Evolutionary conservation across 164 flowering plant species (phyloP), one percentile per base, ranked within the genome.

Genomic region (Berberis vulgaris): DNA sequence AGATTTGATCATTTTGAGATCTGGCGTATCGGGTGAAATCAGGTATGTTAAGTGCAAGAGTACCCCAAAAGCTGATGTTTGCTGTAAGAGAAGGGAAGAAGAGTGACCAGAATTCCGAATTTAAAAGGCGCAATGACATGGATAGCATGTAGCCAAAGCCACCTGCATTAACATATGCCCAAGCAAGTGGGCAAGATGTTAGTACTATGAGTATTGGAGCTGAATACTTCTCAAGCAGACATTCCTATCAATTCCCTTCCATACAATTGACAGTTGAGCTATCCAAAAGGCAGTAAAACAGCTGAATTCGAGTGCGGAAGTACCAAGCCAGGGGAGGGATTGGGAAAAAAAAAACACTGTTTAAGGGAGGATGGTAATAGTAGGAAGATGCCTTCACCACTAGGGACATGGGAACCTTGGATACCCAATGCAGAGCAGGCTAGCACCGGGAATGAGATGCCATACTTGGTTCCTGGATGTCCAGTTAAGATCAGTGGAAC

Each of bases 21-120:
- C 77, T 85, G 56, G 97, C 90, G 46, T 77, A 88, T 0, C 98
- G 75, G 7, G 98, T 85, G 75, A 93, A 93, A 71, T 93, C 98
- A 0, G 96, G 92, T 42, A 93, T 93, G 81, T 93, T 93, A 1
- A 88, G 79, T 0, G 98, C 89, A 2, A 93, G 49, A 40, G 96
- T 79, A 0, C 94, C 94, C 97, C 98, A 90, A 62, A 86, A 86
- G 71, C 98, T 86, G 40, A 93, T 83, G 59, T 88, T 87, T 6
- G 98, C 98, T 1, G 98, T 90, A 3, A 93, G 81, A 1, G 98
- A 88, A 62, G 97, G 97, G 66, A 88, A 88, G 61, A 93, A 88
- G 3, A 93, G 76, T 1, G 86, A 57, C 97, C 97, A 90, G 65
- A 93, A 90, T 61, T 90, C 65, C 0, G 82, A 64, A 9, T 61